Conservation (phyloP, 345 rosid genomes). For the Populus tremula region DNA sequence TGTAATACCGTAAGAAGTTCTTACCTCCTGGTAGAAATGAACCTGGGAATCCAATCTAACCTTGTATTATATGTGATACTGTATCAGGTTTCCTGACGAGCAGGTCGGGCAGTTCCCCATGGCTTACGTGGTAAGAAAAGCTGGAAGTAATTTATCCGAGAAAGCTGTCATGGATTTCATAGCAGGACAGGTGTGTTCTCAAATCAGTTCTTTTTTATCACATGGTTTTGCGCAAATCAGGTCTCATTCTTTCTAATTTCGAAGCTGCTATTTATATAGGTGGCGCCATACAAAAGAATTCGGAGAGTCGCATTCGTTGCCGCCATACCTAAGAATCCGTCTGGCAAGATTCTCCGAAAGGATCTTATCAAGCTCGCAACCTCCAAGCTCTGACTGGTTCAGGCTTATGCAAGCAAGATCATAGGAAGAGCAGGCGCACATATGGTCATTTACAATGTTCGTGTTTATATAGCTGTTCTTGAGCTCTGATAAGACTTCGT, state of each 20-base stretch:
- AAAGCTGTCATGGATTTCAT: slow-evolving; percentile 60
- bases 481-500: background rate
- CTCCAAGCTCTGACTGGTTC: slow-evolving; percentile 54
- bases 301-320: slow-evolving; percentile 57
- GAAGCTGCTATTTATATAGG: slow-evolving; percentile 34
- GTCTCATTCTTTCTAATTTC: background rate
- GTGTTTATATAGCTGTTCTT: background rate
- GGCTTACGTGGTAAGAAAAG: slow-evolving; percentile 73
- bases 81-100: slow-evolving; percentile 68
- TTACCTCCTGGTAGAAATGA: background rate
- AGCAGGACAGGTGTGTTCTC: slow-evolving; percentile 47
- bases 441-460: background rate
- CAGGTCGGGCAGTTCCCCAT: slow-evolving; percentile 83
- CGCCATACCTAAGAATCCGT: slow-evolving; percentile 69
- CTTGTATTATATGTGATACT: background rate
- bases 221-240: background rate
- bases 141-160: slow-evolving; percentile 50
- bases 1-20: slow-evolving; percentile 66
- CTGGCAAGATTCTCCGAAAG: slow-evolving; percentile 82
- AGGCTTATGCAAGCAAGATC: background rate
- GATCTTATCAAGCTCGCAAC: slow-evolving; percentile 75
- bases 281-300: slow-evolving; percentile 76
- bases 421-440: background rate
- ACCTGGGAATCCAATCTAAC: background rate
- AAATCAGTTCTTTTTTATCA: background rate